phyloP scores from a whole-genome alignment of 768 basidiomycete species.

The Russula vinacea region DNA sequence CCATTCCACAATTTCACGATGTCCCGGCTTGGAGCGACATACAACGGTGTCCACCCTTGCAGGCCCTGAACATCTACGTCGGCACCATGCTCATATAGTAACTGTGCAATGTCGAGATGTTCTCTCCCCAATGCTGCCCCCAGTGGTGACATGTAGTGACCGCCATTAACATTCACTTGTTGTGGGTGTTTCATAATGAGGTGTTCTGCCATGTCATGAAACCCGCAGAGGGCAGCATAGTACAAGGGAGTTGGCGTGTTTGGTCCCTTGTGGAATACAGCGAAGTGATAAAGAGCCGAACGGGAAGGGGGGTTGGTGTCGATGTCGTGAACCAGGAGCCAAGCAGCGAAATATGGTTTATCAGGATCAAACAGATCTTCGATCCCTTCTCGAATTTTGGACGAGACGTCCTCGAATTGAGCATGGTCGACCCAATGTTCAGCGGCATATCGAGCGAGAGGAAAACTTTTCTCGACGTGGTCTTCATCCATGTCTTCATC shows the following conservation, averaged over 20 bases:
- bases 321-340: background rate
- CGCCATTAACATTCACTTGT: background rate
- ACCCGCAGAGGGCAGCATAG: background rate
- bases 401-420: background rate
- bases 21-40: too few relatives aligned
- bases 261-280: accelerated
- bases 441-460: background rate
- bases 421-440: background rate
- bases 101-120: background rate
- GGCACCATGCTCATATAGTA: background rate
- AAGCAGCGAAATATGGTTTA: background rate
- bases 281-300: background rate
- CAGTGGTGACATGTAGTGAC: background rate
- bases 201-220: background rate
- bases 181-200: background rate
- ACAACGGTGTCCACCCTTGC: background rate
- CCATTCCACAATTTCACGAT: background rate
- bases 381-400: background rate
- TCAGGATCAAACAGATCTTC: background rate
- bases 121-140: background rate
- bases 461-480: background rate
- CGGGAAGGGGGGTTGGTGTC: accelerated
- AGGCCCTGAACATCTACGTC: background rate
- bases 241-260: background rate
- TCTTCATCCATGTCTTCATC: background rate